phyloP scores from a whole-genome alignment of 1,139 yeast species.

The Kodamaea anthophila region DNA sequence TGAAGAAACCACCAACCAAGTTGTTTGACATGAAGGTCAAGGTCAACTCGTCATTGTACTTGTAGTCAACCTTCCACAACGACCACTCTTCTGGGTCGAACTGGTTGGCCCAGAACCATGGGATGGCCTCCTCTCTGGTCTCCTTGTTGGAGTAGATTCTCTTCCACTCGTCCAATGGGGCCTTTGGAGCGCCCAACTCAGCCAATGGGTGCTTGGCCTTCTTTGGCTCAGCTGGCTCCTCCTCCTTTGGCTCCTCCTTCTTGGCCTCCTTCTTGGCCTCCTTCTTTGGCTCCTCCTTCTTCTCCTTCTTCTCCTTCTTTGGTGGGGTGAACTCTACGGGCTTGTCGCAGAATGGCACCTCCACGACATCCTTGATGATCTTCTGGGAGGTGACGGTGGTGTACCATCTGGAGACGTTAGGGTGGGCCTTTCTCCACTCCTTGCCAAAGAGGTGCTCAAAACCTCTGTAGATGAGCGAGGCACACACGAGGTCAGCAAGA shows the following conservation, averaged over 20 bases:
- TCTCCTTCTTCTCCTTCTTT: conserved; percentile 72
- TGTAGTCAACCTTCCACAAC: conserved; percentile 91
- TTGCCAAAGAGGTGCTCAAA: conserved; percentile 65
- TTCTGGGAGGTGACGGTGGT: conserved; percentile 59
- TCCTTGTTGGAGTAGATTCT: conserved; percentile 96
- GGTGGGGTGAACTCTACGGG: conserved; percentile 69
- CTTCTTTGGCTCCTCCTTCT: conserved; percentile 22
- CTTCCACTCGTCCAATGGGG: conserved; percentile 91
- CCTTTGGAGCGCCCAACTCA: conserved; percentile 66
- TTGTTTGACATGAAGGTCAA: conserved; percentile 97
- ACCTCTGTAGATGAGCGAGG: conserved; percentile 55
- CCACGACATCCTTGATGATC: conserved; percentile 37
- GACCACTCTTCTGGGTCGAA: conserved; percentile 93
- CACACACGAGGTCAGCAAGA: conserved; percentile 74
- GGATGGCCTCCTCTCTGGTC: conserved; percentile 88
- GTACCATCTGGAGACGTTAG: conserved; percentile 82
- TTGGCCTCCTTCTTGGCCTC: conserved; percentile 22
- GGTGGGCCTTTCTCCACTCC: conserved; percentile 73
- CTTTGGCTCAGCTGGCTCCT: conserved; percentile 37
- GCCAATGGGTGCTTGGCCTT: conserved; percentile 93
- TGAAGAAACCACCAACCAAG: conserved; percentile 97
- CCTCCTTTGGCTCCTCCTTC: no score
- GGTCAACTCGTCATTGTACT: conserved; percentile 96
- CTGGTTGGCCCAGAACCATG: conserved; percentile 95
- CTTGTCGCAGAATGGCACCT: conserved; percentile 56